phyloP scores from a whole-genome alignment of 2,329 filamentous ascomycete genomes.

The Cladosporium velox region DNA sequence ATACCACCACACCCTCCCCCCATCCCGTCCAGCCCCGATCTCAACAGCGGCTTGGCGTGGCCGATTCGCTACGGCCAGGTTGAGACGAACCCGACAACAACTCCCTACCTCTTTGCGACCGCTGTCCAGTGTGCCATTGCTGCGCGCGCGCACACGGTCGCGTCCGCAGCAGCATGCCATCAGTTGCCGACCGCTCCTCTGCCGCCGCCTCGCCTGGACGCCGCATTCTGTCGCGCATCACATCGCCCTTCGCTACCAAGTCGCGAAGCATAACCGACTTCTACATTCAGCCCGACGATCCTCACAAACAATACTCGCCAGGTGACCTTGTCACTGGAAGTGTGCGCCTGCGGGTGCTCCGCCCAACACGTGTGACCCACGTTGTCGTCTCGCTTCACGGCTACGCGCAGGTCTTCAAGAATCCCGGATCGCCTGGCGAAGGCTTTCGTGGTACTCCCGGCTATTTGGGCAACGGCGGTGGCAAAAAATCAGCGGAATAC shows the following conservation, averaged over 20 bases:
- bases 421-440: conserved; percentile 60
- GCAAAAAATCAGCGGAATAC: conserved; percentile 57
- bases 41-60: conserved; percentile 18
- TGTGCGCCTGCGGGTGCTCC: conserved; percentile 71
- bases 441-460: conserved; percentile 53
- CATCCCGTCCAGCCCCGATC: conserved; percentile 9
- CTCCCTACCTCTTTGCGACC: neutral
- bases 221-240: conserved; percentile 55
- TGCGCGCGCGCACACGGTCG: conserved; percentile 19
- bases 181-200: conserved; percentile 19
- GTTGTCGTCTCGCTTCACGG: conserved; percentile 76
- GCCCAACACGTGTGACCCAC: conserved; percentile 76
- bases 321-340: conserved; percentile 74
- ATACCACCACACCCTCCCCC: conserved; percentile 1
- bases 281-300: conserved; percentile 74
- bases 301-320: conserved; percentile 73
- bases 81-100: conserved; percentile 3
- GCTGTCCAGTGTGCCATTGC: neutral
- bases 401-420: conserved; percentile 77
- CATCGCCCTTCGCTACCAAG: conserved; percentile 56
- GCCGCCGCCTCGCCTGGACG: conserved; percentile 31
- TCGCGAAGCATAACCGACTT: conserved; percentile 74
- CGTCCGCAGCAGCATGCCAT: conserved; percentile 22
- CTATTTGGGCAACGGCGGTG: conserved; percentile 38
- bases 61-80: conserved; percentile 15